phyloP scores from a whole-genome alignment of 1,139 yeast species.

The Hansenula lynferdii region DNA sequence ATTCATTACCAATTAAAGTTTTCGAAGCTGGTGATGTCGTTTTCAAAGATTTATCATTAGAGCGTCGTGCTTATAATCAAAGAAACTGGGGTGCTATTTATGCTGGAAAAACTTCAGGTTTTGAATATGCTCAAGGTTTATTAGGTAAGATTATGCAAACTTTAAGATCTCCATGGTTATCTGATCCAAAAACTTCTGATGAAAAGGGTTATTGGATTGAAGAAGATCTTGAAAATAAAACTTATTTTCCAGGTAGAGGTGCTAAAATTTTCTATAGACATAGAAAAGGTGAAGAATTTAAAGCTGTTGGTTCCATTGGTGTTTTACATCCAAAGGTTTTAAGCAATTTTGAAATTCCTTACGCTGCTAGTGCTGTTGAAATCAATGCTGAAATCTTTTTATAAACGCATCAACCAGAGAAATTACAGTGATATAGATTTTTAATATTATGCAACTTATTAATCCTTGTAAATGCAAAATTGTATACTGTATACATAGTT shows the following conservation, averaged over 20 bases:
- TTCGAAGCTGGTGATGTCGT: slow-evolving; percentile 96
- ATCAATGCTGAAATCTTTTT: slow-evolving; percentile 85
- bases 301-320: slow-evolving; percentile 80
- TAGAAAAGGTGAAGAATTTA: slow-evolving; percentile 48
- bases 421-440: too few species aligned
- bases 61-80: slow-evolving; percentile 88
- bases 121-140: slow-evolving; percentile 91
- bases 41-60: slow-evolving; percentile 71
- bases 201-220: slow-evolving; percentile 85
- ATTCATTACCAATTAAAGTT: slow-evolving; percentile 88
- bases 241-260: slow-evolving; percentile 97
- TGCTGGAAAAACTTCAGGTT: slow-evolving; percentile 94
- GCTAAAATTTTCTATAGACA: slow-evolving; percentile 78
- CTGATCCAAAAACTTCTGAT: slow-evolving; percentile 40
- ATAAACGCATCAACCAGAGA: too few species aligned
- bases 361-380: slow-evolving; percentile 89
- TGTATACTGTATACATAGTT: too few species aligned
- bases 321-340: slow-evolving; percentile 95
- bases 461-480: too few species aligned
- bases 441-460: too few species aligned
- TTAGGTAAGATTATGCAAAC: slow-evolving; percentile 96
- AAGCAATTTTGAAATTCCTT: slow-evolving; percentile 82
- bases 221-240: slow-evolving; percentile 59
- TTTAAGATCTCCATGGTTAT: slow-evolving; percentile 83
- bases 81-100: slow-evolving; percentile 93